Percentiles rank a stretch among this genome's conserved stretches.
phyloP scores from a whole-genome alignment of 345 rosid species.

The Chamaenerion angustifolium region DNA sequence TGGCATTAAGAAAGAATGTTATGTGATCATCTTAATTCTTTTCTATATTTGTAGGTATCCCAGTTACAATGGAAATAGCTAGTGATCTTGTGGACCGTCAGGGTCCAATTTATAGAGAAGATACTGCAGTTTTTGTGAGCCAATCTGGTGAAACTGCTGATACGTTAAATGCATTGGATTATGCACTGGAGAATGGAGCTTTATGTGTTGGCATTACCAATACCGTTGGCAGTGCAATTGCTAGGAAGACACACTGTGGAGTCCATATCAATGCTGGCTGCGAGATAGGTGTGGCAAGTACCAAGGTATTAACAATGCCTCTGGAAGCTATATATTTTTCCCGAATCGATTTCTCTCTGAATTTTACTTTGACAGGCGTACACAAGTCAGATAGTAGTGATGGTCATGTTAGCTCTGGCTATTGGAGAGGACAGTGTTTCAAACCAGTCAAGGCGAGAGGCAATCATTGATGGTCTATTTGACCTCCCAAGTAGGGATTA shows the following conservation, averaged over 20 bases:
- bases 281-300: slow-evolving; percentile 97
- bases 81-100: slow-evolving; percentile 89
- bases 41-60: slow-evolving; percentile 38
- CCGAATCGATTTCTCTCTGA: too few species aligned
- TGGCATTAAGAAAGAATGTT: too few species aligned
- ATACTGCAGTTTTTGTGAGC: slow-evolving; percentile 92
- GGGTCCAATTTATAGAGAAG: slow-evolving; percentile 97
- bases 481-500: slow-evolving; percentile 55
- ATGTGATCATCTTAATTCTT: too few species aligned
- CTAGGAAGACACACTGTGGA: slow-evolving; percentile 83
- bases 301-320: slow-evolving; percentile 43
- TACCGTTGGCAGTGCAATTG: slow-evolving; percentile 94
- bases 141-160: slow-evolving; percentile 99
- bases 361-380: slow-evolving; percentile 44
- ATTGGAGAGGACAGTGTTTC: slow-evolving; percentile 82
- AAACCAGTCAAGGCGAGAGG: slow-evolving; percentile 63
- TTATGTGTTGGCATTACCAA: slow-evolving; percentile 93
- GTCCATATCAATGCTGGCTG: slow-evolving; percentile 90
- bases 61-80: slow-evolving; percentile 97
- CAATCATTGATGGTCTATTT: slow-evolving; percentile 78
- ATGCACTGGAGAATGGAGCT: slow-evolving; percentile 80
- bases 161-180: slow-evolving; percentile 66
- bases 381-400: slow-evolving; percentile 94
- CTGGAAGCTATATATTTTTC: not conserved
- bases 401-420: slow-evolving; percentile 93